Percentiles rank a stretch among this genome's conserved stretches.
phyloP scores from a whole-genome alignment of 208 protist genomes.

The Trypanosomatidae sp. region DNA sequence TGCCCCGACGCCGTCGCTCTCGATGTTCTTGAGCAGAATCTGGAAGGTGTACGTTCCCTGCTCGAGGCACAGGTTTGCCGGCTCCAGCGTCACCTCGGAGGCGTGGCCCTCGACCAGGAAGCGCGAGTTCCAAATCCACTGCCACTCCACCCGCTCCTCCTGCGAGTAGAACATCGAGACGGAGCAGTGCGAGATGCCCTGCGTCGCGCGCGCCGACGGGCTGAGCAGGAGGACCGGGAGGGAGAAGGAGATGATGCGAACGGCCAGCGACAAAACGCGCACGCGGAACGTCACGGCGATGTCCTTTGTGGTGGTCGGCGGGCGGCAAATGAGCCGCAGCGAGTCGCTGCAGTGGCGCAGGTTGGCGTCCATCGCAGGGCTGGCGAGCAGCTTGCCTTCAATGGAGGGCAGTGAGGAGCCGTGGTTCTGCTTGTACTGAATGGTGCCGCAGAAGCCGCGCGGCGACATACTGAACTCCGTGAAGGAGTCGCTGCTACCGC shows the following conservation, averaged over 20 bases:
- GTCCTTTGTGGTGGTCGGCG: slow-evolving; percentile 20
- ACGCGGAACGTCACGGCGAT: slow-evolving; percentile 19
- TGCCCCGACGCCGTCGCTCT: slow-evolving; percentile 28
- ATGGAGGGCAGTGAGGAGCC: slow-evolving; percentile 55
- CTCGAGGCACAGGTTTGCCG: slow-evolving; percentile 23
- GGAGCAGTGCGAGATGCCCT: slow-evolving; percentile 32
- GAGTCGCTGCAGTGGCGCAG: slow-evolving; percentile 31
- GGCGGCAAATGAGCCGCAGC: slow-evolving; percentile 28
- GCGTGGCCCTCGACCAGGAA: slow-evolving; percentile 38
- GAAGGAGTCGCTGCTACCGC: slow-evolving; percentile 73
- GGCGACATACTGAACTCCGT: slow-evolving; percentile 56
- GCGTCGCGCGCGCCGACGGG: slow-evolving; percentile 10
- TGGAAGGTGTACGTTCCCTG: slow-evolving; percentile 39
- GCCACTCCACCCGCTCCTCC: slow-evolving; percentile 24
- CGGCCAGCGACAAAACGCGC: slow-evolving; percentile 24
- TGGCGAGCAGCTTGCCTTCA: slow-evolving; percentile 30
- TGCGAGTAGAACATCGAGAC: slow-evolving; percentile 29
- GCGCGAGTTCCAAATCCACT: slow-evolving; percentile 59
- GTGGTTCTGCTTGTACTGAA: slow-evolving; percentile 80
- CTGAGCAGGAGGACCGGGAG: slow-evolving; percentile 26
- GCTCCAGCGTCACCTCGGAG: slow-evolving; percentile 34
- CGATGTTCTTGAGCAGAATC: slow-evolving; percentile 33
- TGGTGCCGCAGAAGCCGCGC: slow-evolving; percentile 82
- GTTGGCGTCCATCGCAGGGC: slow-evolving; percentile 7
- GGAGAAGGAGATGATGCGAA: slow-evolving; percentile 23